Base-by-base conservation (phyloP, 352 stramenopile genomes). In the Phytophthora citricola region DNA sequence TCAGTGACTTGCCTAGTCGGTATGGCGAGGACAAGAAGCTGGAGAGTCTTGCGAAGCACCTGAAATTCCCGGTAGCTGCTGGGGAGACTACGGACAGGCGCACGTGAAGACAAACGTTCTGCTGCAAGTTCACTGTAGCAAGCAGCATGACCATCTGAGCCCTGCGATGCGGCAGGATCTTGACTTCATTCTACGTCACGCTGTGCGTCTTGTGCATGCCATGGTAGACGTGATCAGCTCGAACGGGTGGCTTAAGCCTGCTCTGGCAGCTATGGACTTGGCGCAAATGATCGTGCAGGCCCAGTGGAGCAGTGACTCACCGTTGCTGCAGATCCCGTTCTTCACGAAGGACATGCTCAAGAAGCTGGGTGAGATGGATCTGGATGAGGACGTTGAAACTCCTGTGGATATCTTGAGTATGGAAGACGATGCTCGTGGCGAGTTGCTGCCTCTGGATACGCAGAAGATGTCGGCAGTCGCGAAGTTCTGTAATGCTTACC, bases 171-270 rank as follows among this genome's bases (percentile, higher is more conserved):
- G 83, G 0, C 78, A 86, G 38, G 98, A 99, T 78, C 82, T 98
- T 40, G 87, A 98, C 62, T 79, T 83, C 14, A 82, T 99, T 49
- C 61, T 99, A 11, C 86, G 77, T 14, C 89, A 98, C 43, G 90
- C 92, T 1, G 86, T 98, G 20, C 94, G 95, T 45, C 79, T 99
- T 20, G 75, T 99, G 56, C 96, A 99, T 66, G 96, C 97, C 3
- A 97, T 99, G 78, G 98, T 99, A 48, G 98, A 99, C 74, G 98
- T 99, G 11, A 99, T 99, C 55, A 98, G 95, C 56, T 99, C 95
- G 44, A 99, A 99, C 73, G 95, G 97, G 4, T 99, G 97, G 97
- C 84, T 99, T 10, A 99, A 99, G 78, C 97, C 98, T 5, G 97
- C 97, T 4, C 75, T 99, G 7, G 94, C 96, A 12, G 96, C 97